Conservation (phyloP, 129 eudicot species). For the Artemisia argyi region DNA sequence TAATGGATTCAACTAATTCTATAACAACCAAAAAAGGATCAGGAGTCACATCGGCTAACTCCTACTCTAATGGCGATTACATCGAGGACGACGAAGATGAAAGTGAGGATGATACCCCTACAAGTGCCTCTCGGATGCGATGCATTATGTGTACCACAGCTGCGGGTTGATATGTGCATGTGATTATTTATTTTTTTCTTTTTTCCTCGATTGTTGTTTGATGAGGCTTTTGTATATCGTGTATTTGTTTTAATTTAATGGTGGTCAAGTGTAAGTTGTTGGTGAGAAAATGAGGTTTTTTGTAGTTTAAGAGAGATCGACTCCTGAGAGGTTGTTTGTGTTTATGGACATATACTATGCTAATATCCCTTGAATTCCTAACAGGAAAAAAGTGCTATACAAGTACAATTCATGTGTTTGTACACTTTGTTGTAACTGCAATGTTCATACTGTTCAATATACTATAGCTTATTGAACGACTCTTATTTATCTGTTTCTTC, state of each 20-base stretch:
- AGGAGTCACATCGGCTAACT: slow-evolving; percentile 33
- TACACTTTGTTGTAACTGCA: too few species aligned
- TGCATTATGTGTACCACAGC: slow-evolving; percentile 95
- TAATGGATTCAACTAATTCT: slow-evolving; percentile 64
- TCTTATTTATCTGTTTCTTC: too few species aligned
- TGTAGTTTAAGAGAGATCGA: slow-evolving; percentile 30
- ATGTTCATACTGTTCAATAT: too few species aligned
- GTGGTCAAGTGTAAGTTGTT: slow-evolving; percentile 22
- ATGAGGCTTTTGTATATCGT: slow-evolving; percentile 36
- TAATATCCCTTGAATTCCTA: slow-evolving; percentile 6
- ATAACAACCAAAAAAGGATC: slow-evolving; percentile 44
- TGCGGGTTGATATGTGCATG: slow-evolving; percentile 52
- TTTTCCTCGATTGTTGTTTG: neutral
- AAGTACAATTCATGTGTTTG: slow-evolving; percentile 12
- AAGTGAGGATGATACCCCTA: slow-evolving; percentile 35
- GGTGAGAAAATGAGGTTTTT: slow-evolving; percentile 40
- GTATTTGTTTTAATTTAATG: slow-evolving; percentile 29
- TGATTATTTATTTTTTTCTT: neutral
- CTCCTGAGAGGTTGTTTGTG: slow-evolving; percentile 24
- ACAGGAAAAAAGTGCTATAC: slow-evolving; percentile 19
- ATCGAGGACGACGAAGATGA: slow-evolving; percentile 66
- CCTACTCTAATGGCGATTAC: slow-evolving; percentile 53
- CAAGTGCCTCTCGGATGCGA: slow-evolving; percentile 61
- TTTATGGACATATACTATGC: neutral
- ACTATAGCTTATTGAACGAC: too few species aligned